Conservation (phyloP, 495 filamentous ascomycete genomes). For the Elasticomyces elasticus region DNA sequence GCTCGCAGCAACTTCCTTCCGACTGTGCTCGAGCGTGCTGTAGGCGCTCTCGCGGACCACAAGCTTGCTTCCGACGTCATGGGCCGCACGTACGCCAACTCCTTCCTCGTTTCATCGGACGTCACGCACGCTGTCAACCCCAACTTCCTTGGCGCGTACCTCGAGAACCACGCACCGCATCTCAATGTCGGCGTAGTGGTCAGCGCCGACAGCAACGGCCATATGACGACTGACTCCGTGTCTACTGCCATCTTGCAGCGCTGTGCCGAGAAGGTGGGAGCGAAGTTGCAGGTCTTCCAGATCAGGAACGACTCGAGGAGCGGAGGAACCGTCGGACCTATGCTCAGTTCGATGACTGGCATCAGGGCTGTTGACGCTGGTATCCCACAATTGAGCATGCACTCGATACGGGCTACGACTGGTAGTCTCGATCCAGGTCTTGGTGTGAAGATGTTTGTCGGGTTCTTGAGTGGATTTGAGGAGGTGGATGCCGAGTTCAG, state of each 20-base stretch:
- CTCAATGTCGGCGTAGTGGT: slow-evolving; percentile 86
- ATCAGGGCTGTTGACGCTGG: slow-evolving; percentile 82
- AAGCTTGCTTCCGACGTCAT: slow-evolving; percentile 49
- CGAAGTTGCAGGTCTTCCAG: slow-evolving; percentile 78
- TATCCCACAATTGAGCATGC: slow-evolving; percentile 89
- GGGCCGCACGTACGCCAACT: slow-evolving; percentile 79
- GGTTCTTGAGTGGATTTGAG: slow-evolving; percentile 82
- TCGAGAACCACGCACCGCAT: slow-evolving; percentile 71
- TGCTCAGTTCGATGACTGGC: slow-evolving; percentile 71
- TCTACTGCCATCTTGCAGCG: slow-evolving; percentile 65
- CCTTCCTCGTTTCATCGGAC: slow-evolving; percentile 85
- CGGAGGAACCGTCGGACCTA: slow-evolving; percentile 92
- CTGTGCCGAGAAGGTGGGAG: slow-evolving; percentile 58
- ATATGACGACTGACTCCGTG: slow-evolving; percentile 84
- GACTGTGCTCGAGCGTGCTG: slow-evolving; percentile 64
- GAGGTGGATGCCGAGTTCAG: slow-evolving; percentile 76
- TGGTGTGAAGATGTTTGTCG: slow-evolving; percentile 79
- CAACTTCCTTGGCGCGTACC: slow-evolving; percentile 74
- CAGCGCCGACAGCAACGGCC: slow-evolving; percentile 77
- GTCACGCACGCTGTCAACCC: slow-evolving; percentile 93
- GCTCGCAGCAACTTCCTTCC: slow-evolving; percentile 81
- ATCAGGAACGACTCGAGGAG: slow-evolving; percentile 82
- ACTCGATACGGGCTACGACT: slow-evolving; percentile 83
- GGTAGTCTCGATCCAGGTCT: slow-evolving; percentile 79
- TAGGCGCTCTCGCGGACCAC: slow-evolving; percentile 52